Evolutionary conservation across 495 filamentous ascomycete genomes (phyloP), one percentile per base, ranked within the genome.

Genomic region (Bacidia gigantensis): DNA sequence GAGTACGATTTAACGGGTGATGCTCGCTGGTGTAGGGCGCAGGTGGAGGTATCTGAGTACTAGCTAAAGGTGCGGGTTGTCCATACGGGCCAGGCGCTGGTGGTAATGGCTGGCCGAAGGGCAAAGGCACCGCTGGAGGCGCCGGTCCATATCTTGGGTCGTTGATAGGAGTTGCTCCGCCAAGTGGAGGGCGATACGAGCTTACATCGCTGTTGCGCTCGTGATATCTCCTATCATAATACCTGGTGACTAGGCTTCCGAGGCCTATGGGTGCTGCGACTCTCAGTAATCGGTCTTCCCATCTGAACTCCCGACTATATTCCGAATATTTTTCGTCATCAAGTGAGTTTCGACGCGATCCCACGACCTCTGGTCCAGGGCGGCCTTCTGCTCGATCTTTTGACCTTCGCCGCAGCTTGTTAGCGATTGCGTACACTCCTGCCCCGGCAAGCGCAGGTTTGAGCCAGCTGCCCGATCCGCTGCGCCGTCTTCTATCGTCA

Each of bases 221-320:
- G 48, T 70, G 69, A 24, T 72, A 65, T 54, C 66, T 72, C 47
- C 80, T 72, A 55, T 80, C 79, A 57, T 81, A 76, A 52, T 81
- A 73, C 38, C 69, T 81, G 59, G 79, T 83, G 11, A 79, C 75
- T 18, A 88, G 64, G 17, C 77, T 73, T 18, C 76, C 78, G 38
- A 75, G 83, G 22, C 83, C 88, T 11, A 81, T 64, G 12, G 81
- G 67, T 1, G 83, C 87, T 12, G 78, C 82, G 23, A 79, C 74
- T 51, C 78, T 80, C 9, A 89, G 59, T 0, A 92, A 49, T 51
- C 76, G 79, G 60, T 82, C 77, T 58, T 79, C 75, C 66, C 82
- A 76, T 11, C 80, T 78, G 11, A 77, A 58, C 85, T 86, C 52
- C 78, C 76, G 44, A 70, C 68, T 51, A 72, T 66, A 18, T 14